Evolutionary conservation across 2,329 filamentous ascomycete species (phyloP), one percentile per base, ranked within the genome.

Genomic region (Talaromyces sp.): DNA sequence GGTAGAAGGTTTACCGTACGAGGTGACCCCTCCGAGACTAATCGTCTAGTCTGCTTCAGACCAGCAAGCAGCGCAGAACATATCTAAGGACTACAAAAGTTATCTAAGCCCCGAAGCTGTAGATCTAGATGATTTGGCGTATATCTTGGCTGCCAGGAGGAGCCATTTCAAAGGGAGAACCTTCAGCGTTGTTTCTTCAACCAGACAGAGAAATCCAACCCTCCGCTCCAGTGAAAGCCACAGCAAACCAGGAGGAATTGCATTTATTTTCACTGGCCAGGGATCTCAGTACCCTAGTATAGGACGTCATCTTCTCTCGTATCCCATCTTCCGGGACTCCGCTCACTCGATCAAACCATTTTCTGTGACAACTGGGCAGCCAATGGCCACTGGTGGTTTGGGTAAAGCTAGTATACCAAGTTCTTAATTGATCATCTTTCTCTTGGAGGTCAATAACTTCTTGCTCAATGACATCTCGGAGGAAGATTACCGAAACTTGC

Each of bases 271-370:
- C 66, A 79, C 78, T 0, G 80, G 80, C 1, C 80, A 82, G 54
- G 80, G 80, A 33, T 78, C 78, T 2, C 80, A 81, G 54, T 81
- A 78, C 76, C 60, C 67, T 0, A 73, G 74, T 3, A 82, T 82
- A 79, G 79, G 78, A 8, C 72, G 72, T 11, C 75, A 79, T 35
- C 71, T 82, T 0, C 47, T 80, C 31, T 45, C 68, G 1, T 63
- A 66, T 16, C n/a, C 63, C 1, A 58, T 52, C 6, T 73, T 72
- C 54, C 41, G 50, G 0, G 35, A 67, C 19, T 69, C 66, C 35
- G n/a, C 63, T 72, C 13, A 52, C 52, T 3, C 50, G 31, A 0
- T 61, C 64, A 1, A 64, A 68, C 16, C 45, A 62, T 0, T 66
- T 60, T 24, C 66, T 70, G 1, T 33, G 66, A 9, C 22, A 67